These are phyloP conservation scores for Linum trigynum DNA, from an alignment of 345 rosid genomes.

Conservation along the genomic window DNA sequence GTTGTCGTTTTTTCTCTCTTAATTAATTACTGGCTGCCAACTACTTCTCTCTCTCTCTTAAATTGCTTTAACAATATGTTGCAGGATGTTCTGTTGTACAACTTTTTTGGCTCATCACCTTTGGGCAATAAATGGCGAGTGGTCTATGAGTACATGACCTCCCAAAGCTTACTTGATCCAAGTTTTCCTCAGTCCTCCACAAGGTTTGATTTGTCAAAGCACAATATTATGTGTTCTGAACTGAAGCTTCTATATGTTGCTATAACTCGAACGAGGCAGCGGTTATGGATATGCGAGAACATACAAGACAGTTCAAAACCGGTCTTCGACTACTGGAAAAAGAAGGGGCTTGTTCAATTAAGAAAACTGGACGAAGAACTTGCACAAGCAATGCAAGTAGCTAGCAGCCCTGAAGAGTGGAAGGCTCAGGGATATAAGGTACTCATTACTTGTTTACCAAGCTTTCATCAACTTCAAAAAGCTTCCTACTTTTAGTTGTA, in stretches of 20 bases:
- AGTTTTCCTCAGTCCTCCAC: slow-evolving; percentile 16
- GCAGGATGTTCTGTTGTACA: slow-evolving; percentile 44
- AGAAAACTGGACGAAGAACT: slow-evolving; percentile 28
- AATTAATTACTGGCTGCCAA: neutral
- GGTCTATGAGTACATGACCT: slow-evolving; percentile 34
- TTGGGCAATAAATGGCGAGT: slow-evolving; percentile 41
- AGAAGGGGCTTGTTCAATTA: slow-evolving; percentile 25
- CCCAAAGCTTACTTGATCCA: slow-evolving; percentile 21
- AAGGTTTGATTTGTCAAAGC: slow-evolving; percentile 26
- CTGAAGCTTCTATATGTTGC: slow-evolving; percentile 45
- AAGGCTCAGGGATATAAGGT: slow-evolving; percentile 40
- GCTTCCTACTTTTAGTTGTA: neutral
- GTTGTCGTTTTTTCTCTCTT: neutral
- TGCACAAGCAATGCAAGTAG: slow-evolving; percentile 33
- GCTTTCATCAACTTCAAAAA: neutral
- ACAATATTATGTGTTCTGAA: slow-evolving; percentile 39
- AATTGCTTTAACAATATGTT: neutral
- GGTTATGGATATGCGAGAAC: slow-evolving; percentile 49
- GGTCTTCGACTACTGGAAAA: slow-evolving; percentile 33
- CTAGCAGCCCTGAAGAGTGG: slow-evolving; percentile 43
- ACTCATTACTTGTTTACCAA: neutral
- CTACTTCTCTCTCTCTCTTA: neutral
- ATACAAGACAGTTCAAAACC: slow-evolving; percentile 27
- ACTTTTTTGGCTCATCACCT: slow-evolving; percentile 44
- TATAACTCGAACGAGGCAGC: slow-evolving; percentile 43